A percentile compares a stretch with the other conserved stretches of the same genome.
Evolutionary conservation across 2,329 filamentous ascomycete genomes (phyloP).

Genomic region (Talaromyces sp.): DNA sequence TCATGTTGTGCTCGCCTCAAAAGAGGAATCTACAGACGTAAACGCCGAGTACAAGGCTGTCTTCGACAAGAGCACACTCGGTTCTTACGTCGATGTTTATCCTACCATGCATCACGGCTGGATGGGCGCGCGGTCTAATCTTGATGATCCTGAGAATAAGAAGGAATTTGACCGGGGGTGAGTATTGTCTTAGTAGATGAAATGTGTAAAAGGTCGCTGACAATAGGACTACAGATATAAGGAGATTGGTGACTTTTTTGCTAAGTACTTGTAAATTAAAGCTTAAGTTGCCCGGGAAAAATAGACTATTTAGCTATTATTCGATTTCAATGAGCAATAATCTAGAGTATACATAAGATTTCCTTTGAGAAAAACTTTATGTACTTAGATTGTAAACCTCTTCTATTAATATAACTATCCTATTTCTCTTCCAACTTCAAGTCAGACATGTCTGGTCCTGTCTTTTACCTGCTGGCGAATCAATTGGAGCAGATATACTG

Average conservation of each 20-base stretch:
- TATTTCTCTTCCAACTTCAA: no score
- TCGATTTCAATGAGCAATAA: no score
- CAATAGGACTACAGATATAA: conserved; percentile 39
- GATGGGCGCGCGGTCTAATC: conserved; percentile 66
- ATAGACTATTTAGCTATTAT: no score
- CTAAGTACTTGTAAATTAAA: conserved; percentile 45
- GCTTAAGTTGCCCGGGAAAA: no score
- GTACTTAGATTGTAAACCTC: no score
- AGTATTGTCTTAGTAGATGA: conserved; percentile 17
- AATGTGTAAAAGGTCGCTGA: neutral
- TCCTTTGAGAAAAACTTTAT: no score
- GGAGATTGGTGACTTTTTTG: conserved; percentile 58
- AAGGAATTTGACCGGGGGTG: conserved; percentile 63
- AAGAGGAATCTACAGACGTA: conserved; percentile 58
- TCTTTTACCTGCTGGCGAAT: no score
- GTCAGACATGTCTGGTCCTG: no score
- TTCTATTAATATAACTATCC: no score
- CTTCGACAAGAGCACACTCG: conserved; percentile 49
- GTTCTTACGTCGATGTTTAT: conserved; percentile 63
- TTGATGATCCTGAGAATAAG: conserved; percentile 54
- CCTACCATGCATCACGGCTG: conserved; percentile 67
- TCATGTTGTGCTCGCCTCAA: conserved; percentile 61
- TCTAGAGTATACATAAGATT: no score
- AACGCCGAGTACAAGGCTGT: conserved; percentile 53
- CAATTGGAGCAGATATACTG: no score